phyloP scores from a whole-genome alignment of 352 stramenopile species.

The Phytophthora cryptogea region DNA sequence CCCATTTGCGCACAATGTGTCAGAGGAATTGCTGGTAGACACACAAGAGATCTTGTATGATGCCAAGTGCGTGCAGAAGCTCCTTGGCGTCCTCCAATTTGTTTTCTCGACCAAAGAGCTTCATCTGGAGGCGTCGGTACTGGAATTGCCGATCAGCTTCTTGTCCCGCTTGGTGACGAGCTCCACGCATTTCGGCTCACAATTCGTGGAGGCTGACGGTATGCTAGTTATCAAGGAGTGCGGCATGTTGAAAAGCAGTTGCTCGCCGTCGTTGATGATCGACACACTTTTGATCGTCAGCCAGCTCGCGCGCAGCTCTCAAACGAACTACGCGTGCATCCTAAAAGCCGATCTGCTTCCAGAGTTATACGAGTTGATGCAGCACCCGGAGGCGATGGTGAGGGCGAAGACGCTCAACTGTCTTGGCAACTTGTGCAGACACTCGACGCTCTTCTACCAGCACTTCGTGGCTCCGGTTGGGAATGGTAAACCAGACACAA shows the following conservation, averaged over 20 bases:
- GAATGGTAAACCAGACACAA: constrained; percentile 21
- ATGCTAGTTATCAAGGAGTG: constrained; percentile 76
- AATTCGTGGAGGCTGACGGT: constrained; percentile 77
- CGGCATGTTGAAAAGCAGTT: constrained; percentile 48
- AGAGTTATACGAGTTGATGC: constrained; percentile 64
- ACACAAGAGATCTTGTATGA: constrained; percentile 82
- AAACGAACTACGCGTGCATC: constrained; percentile 78
- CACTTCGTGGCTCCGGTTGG: constrained; percentile 43
- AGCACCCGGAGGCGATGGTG: constrained; percentile 74
- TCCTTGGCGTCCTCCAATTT: constrained; percentile 69
- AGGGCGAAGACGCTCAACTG: constrained; percentile 91
- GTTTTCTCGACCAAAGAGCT: constrained; percentile 60
- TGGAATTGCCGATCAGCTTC: constrained; percentile 82
- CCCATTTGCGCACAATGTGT: constrained; percentile 70
- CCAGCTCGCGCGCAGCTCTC: constrained; percentile 83
- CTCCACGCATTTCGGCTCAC: constrained; percentile 79
- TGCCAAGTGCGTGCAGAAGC: constrained; percentile 59
- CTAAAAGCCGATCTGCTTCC: constrained; percentile 47
- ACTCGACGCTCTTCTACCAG: constrained; percentile 90
- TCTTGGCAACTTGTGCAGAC: constrained; percentile 92
- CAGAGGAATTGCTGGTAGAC: constrained; percentile 65
- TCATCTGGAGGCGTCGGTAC: constrained; percentile 55
- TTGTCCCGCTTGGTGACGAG: constrained; percentile 84
- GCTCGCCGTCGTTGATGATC: constrained; percentile 70
- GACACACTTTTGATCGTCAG: constrained; percentile 86